A percentile compares a stretch with the other conserved stretches of the same genome.
Conservation (phyloP, 176 grass and related monocot species). For the Oryza brachyantha region DNA sequence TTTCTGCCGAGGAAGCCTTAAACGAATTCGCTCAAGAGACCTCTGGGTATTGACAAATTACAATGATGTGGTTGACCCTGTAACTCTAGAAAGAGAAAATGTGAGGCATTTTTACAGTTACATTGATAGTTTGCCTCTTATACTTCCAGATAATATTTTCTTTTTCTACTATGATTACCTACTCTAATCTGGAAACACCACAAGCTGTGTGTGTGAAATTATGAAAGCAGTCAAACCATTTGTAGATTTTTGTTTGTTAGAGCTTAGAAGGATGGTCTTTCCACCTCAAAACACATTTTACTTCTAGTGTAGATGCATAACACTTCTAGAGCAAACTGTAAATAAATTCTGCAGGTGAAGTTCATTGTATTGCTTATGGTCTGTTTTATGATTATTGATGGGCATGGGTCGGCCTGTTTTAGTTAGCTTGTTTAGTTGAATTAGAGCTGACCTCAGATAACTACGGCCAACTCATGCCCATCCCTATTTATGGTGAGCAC, state of each 20-base stretch:
- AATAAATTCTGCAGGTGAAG: not conserved
- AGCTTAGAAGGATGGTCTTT: slow-evolving; percentile 1
- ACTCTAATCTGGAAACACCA: slow-evolving; percentile 14
- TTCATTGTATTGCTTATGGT: not conserved
- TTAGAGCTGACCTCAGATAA: too few relatives aligned
- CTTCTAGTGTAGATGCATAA: not conserved
- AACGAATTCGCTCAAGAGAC: slow-evolving; percentile 58
- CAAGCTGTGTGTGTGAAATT: slow-evolving; percentile 15
- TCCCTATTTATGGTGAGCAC: not conserved
- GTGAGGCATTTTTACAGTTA: slow-evolving; percentile 54
- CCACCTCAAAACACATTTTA: not conserved
- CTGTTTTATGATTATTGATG: too few relatives aligned
- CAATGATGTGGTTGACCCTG: slow-evolving; percentile 46
- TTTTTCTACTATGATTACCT: slow-evolving; percentile 63
- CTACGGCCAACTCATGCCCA: too few relatives aligned
- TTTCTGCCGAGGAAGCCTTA: slow-evolving; percentile 63
- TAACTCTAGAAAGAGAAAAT: slow-evolving; percentile 50
- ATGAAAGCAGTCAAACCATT: slow-evolving; percentile 17
- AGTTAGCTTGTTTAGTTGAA: too few relatives aligned
- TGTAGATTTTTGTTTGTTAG: slow-evolving; percentile 13
- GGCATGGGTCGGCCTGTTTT: too few relatives aligned
- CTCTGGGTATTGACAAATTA: slow-evolving; percentile 64
- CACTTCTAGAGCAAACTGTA: slow-evolving; percentile 4
- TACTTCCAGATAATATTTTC: slow-evolving; percentile 58
- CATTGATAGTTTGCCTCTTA: slow-evolving; percentile 60